Percentiles rank a stretch among this genome's conserved stretches.
phyloP scores from a whole-genome alignment of 805 yeast species.

The Maudiozyma saulgeensis region DNA sequence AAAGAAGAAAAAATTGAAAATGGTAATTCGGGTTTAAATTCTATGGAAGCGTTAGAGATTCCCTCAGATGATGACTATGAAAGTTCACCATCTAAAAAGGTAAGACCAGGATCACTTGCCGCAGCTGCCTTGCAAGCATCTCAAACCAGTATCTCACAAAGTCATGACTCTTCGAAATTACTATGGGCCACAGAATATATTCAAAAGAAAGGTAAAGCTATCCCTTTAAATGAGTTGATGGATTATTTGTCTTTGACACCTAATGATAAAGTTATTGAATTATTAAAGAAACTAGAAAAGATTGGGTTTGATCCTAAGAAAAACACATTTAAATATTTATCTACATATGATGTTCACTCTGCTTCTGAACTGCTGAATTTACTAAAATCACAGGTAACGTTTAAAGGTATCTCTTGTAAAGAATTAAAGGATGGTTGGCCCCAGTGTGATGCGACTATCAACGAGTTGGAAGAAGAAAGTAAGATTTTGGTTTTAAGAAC shows the following conservation, averaged over 20 bases:
- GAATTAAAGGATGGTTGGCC: conserved; percentile 80
- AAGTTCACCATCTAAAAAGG: conserved; percentile 22
- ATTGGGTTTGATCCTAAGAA: conserved; percentile 55
- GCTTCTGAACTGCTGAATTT: conserved; percentile 68
- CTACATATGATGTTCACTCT: conserved; percentile 78
- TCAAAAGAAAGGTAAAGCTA: conserved; percentile 59
- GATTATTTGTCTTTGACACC: conserved; percentile 49
- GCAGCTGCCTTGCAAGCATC: conserved; percentile 25
- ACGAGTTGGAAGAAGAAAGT: conserved; percentile 65
- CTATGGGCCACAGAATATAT: conserved; percentile 88
- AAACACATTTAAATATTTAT: conserved; percentile 72
- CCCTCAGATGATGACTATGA: conserved; percentile 16
- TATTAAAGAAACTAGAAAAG: conserved; percentile 67
- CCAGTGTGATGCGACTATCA: conserved; percentile 71
- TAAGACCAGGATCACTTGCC: conserved; percentile 26
- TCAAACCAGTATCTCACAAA: conserved; percentile 23
- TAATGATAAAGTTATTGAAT: conserved; percentile 57
- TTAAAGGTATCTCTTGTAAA: conserved; percentile 77
- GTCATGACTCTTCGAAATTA: conserved; percentile 74
- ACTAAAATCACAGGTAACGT: conserved; percentile 72
- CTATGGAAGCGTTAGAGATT: conserved; percentile 5
- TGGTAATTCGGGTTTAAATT: neutral
- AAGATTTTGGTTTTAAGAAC: conserved; percentile 78
- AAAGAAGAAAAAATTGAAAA: conserved; percentile 1
- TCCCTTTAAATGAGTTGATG: conserved; percentile 54